A percentile compares a stretch with the other conserved stretches of the same genome.
phyloP scores from a whole-genome alignment of 1,139 yeast species.

The Wickerhamomyces sp. region DNA sequence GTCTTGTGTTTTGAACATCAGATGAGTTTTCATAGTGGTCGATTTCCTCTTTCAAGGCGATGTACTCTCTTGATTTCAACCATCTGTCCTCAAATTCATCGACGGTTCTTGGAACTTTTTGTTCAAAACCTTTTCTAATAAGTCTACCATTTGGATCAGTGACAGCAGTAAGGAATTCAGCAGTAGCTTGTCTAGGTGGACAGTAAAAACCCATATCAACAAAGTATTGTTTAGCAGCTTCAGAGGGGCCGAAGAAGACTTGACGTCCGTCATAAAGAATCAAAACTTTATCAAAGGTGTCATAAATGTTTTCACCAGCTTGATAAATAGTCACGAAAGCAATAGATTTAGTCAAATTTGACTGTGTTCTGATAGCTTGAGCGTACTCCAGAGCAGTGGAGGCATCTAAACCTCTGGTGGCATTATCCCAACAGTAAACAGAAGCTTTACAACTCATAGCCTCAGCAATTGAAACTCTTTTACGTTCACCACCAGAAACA shows the following conservation, averaged over 20 bases:
- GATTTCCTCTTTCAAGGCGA: slow-evolving; percentile 39
- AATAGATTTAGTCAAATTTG: slow-evolving; percentile 34
- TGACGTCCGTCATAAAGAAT: slow-evolving; percentile 41
- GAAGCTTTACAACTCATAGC: slow-evolving; percentile 47
- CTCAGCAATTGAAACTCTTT: slow-evolving; percentile 74
- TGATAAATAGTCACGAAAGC: slow-evolving; percentile 43
- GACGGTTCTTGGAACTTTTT: slow-evolving; percentile 62
- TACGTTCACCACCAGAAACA: slow-evolving; percentile 83
- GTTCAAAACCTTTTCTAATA: slow-evolving; percentile 49
- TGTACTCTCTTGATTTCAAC: slow-evolving; percentile 54
- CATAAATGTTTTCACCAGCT: slow-evolving; percentile 44
- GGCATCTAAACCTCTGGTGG: slow-evolving; percentile 59
- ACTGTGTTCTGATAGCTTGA: slow-evolving; percentile 37
- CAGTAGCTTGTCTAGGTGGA: slow-evolving; percentile 54
- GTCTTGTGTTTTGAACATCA: slow-evolving; percentile 37
- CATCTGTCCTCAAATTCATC: slow-evolving; percentile 65
- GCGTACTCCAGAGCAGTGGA: slow-evolving; percentile 51
- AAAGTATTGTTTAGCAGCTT: slow-evolving; percentile 41
- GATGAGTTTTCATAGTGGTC: slow-evolving; percentile 35
- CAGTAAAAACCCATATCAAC: slow-evolving; percentile 47
- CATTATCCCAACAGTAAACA: slow-evolving; percentile 59
- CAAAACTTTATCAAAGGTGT: slow-evolving; percentile 41
- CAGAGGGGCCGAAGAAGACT: slow-evolving; percentile 37
- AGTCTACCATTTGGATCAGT: slow-evolving; percentile 56
- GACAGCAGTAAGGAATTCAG: slow-evolving; percentile 54